phyloP scores from a whole-genome alignment of 2,329 filamentous ascomycete genomes.

The Botrytis hyacinthi region DNA sequence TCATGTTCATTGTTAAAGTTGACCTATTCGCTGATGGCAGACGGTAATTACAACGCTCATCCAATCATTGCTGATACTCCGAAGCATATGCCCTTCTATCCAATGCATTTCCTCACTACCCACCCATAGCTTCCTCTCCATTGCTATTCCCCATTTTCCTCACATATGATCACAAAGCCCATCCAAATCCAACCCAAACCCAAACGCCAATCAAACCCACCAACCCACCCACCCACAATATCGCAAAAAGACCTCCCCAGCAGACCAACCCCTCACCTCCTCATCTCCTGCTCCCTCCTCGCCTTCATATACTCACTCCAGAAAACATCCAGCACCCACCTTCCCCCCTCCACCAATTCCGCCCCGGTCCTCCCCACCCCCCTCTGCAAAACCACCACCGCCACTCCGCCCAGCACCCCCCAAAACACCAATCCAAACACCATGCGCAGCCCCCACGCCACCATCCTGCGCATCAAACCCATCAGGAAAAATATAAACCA shows the following conservation, averaged over 20 bases:
- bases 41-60: not conserved
- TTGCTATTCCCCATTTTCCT: constrained; percentile 13
- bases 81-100: not conserved
- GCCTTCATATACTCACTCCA: constrained; percentile 56
- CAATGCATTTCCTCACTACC: not conserved
- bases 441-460: constrained; percentile 76
- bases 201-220: not conserved
- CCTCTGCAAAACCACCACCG: constrained; percentile 60
- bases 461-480: constrained; percentile 66
- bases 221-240: constrained; percentile 4
- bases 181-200: not conserved
- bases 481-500: constrained; percentile 64
- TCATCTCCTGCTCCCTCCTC: constrained; percentile 38
- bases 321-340: constrained; percentile 54
- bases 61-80: not conserved
- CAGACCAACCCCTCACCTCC: constrained; percentile 18
- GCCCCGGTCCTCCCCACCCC: constrained; percentile 61
- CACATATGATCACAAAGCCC: too few species aligned
- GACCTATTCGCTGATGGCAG: not conserved
- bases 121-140: constrained; percentile 9
- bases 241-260: not conserved
- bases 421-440: constrained; percentile 63
- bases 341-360: constrained; percentile 54
- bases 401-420: constrained; percentile 54
- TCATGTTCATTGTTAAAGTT: not conserved